Conservation (phyloP, 2,329 filamentous ascomycete genomes). For the Neonectria magnoliae region DNA sequence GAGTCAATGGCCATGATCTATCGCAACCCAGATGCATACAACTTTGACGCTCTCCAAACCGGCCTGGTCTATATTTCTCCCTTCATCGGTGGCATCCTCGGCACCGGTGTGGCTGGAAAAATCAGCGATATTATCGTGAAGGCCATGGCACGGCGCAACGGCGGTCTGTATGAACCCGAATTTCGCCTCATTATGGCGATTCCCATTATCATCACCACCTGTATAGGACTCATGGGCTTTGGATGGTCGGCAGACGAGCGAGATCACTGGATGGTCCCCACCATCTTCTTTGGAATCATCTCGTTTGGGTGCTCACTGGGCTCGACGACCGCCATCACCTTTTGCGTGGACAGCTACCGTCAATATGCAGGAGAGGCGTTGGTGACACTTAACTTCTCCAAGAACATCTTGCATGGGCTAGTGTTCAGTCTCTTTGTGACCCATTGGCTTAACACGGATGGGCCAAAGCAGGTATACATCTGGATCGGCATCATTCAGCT, state of each 20-base stretch:
- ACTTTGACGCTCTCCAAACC: slow-evolving; percentile 82
- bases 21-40: slow-evolving; percentile 73
- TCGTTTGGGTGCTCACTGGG: slow-evolving; percentile 93
- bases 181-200: slow-evolving; percentile 89
- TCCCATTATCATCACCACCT: slow-evolving; percentile 81
- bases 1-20: slow-evolving; percentile 88
- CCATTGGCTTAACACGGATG: slow-evolving; percentile 80
- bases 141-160: slow-evolving; percentile 83
- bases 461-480: slow-evolving; percentile 81
- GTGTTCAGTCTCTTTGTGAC: slow-evolving; percentile 91
- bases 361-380: slow-evolving; percentile 94
- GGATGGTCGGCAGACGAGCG: slow-evolving; percentile 86
- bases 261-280: slow-evolving; percentile 90
- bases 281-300: slow-evolving; percentile 89
- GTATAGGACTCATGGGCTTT: slow-evolving; percentile 91
- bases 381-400: slow-evolving; percentile 93
- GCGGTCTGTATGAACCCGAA: slow-evolving; percentile 95
- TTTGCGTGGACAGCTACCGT: slow-evolving; percentile 91
- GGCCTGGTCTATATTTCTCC: slow-evolving; percentile 91
- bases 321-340: slow-evolving; percentile 91
- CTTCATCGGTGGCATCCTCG: slow-evolving; percentile 87
- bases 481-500: slow-evolving; percentile 89
- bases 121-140: slow-evolving; percentile 87
- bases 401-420: slow-evolving; percentile 92
- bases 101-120: slow-evolving; percentile 90